Conservation (phyloP, 495 filamentous ascomycete species). For the Lichenothelia convexa region DNA sequence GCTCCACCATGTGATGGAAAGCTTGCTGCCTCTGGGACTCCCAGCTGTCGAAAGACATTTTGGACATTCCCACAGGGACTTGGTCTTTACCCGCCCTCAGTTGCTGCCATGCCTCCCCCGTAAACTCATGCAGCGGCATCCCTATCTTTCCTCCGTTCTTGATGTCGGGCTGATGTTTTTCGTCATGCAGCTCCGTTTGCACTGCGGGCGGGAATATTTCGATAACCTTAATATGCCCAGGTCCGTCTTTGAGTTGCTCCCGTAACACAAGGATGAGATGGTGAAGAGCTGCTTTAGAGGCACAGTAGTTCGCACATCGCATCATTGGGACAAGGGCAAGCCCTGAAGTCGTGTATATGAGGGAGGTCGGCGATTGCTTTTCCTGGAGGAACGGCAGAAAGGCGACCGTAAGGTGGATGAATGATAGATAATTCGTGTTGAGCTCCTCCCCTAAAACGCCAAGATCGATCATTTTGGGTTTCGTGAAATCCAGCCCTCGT, state of each 20-base stretch:
- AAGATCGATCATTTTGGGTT: constrained; percentile 39
- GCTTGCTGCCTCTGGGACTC: constrained; percentile 25
- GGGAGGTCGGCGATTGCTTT: constrained; percentile 22
- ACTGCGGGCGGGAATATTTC: constrained; percentile 52
- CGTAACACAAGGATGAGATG: constrained; percentile 37
- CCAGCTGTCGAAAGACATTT: constrained; percentile 15
- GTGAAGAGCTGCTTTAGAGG: constrained; percentile 40
- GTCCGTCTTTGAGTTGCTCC: constrained; percentile 32
- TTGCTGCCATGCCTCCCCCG: constrained; percentile 34
- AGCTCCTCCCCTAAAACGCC: constrained; percentile 34
- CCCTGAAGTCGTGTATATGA: constrained; percentile 34
- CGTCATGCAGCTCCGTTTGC: constrained; percentile 42
- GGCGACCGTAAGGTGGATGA: constrained; percentile 38
- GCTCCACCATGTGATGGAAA: constrained; percentile 37
- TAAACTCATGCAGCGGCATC: constrained; percentile 43
- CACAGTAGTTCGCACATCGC: constrained; percentile 35
- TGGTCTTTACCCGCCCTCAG: constrained; percentile 36
- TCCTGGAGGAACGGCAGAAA: constrained; percentile 46
- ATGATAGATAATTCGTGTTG: constrained; percentile 48
- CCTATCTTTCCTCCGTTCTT: constrained; percentile 29
- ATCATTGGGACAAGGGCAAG: constrained; percentile 36
- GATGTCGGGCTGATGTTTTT: constrained; percentile 28
- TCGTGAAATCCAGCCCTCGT: constrained; percentile 38
- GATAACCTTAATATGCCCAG: constrained; percentile 32
- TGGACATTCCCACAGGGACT: constrained; percentile 33